These are phyloP conservation scores for Gracilaria caudata DNA, from an alignment of 23 red algal genomes.

Conservation along the genomic window DNA sequence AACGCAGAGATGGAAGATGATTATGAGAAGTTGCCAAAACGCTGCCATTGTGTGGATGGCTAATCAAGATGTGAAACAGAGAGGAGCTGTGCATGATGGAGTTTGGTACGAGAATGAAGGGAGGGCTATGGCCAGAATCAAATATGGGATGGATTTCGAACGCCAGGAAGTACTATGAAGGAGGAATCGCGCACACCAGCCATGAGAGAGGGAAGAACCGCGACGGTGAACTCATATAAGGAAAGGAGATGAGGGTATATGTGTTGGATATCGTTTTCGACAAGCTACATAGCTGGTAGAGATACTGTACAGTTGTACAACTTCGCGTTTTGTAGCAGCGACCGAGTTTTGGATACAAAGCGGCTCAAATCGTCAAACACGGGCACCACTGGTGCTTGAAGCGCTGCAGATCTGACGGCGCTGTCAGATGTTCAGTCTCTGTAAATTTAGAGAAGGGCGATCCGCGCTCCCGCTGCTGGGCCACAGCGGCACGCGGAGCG, in stretches of 20 bases:
- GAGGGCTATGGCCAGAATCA: background rate
- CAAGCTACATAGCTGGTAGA: no score
- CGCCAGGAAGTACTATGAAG: background rate
- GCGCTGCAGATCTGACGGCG: no score
- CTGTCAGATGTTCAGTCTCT: background rate
- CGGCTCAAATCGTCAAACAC: no score
- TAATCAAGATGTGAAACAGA: background rate
- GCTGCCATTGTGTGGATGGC: background rate
- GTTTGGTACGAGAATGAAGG: background rate
- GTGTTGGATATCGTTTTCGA: no score
- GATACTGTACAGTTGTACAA: conserved; percentile 4
- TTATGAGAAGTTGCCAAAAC: background rate
- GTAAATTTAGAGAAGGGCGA: no score
- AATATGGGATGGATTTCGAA: background rate
- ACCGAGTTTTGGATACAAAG: background rate
- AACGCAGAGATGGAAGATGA: background rate
- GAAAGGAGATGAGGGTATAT: no score
- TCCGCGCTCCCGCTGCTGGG: no score
- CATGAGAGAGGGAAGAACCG: background rate
- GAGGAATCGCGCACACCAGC: background rate
- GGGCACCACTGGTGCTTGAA: no score
- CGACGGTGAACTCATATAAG: background rate
- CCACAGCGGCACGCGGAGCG: no score
- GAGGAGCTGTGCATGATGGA: background rate
- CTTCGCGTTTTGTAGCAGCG: background rate